Percentiles rank a stretch among this genome's conserved stretches.
phyloP scores from a whole-genome alignment of 352 stramenopile species.

The Peronospora farinosa region DNA sequence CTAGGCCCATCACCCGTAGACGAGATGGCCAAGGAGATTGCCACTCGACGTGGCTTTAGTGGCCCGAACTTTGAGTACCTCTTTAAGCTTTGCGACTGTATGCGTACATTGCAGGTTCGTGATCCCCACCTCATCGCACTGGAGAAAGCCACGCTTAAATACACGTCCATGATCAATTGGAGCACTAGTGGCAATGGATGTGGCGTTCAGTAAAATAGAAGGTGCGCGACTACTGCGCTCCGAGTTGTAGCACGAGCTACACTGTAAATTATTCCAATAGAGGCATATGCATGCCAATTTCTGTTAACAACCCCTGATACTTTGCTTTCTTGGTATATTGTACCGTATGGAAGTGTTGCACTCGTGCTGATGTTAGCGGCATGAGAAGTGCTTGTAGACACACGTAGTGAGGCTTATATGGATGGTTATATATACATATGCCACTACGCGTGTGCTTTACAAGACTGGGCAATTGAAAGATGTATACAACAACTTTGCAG shows the following conservation, averaged over 20 bases:
- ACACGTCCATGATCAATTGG: slow-evolving; percentile 41
- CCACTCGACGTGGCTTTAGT: slow-evolving; percentile 56
- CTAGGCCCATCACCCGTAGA: slow-evolving; percentile 60
- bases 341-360: slow-evolving; percentile 5
- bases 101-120: slow-evolving; percentile 62
- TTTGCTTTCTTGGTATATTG: slow-evolving; percentile 1
- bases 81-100: slow-evolving; percentile 73
- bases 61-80: slow-evolving; percentile 85
- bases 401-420: no score
- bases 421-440: no score
- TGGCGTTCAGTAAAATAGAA: slow-evolving; percentile 47
- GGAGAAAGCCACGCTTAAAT: slow-evolving; percentile 61
- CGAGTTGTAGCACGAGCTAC: slow-evolving; percentile 13
- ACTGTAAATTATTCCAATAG: slow-evolving; percentile 47
- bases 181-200: slow-evolving; percentile 34
- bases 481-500: background rate
- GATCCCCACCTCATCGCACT: slow-evolving; percentile 72
- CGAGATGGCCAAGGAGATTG: slow-evolving; percentile 78
- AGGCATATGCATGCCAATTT: slow-evolving; percentile 26
- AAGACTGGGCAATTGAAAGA: no score
- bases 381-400: no score
- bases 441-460: slow-evolving; percentile 7
- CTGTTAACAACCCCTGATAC: slow-evolving; percentile 8
- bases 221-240: slow-evolving; percentile 7
- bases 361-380: no score